Percentiles rank a stretch among this genome's conserved stretches.
Evolutionary conservation across 768 basidiomycete species (phyloP).

Genomic region (Dictyophora rubrovolvata): DNA sequence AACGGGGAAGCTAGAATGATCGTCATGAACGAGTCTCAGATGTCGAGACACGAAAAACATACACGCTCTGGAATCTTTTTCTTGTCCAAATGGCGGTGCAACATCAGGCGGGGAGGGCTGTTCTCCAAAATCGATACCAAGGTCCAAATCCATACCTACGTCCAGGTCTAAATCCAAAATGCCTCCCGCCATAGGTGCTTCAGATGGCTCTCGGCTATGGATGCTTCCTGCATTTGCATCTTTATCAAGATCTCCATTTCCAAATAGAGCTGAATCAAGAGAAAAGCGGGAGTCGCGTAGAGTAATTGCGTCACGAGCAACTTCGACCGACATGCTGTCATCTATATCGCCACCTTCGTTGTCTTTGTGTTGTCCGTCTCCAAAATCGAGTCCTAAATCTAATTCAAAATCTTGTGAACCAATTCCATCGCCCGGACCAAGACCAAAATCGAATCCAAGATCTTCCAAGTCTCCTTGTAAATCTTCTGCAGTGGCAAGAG

Average conservation of each 20-base stretch:
- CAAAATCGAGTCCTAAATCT: slow-evolving; percentile 73
- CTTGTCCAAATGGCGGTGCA: slow-evolving; percentile 48
- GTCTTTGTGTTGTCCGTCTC: slow-evolving; percentile 38
- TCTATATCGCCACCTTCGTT: slow-evolving; percentile 26
- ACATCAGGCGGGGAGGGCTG: slow-evolving; percentile 31
- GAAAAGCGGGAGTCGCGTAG: slow-evolving; percentile 40
- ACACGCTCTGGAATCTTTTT: slow-evolving; percentile 56
- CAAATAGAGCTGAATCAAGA: slow-evolving; percentile 52
- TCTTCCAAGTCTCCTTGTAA: slow-evolving; percentile 52
- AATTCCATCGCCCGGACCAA: slow-evolving; percentile 72
- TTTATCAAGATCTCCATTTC: slow-evolving; percentile 32
- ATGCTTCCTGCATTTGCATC: slow-evolving; percentile 59
- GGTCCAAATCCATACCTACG: slow-evolving; percentile 50
- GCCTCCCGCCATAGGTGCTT: slow-evolving; percentile 31
- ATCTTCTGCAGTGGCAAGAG: slow-evolving; percentile 68
- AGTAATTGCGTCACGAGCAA: slow-evolving; percentile 60
- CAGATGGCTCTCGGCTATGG: slow-evolving; percentile 53
- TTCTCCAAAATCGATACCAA: slow-evolving; percentile 63
- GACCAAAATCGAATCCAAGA: slow-evolving; percentile 57
- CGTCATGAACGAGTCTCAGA: neutral
- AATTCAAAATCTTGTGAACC: slow-evolving; percentile 73
- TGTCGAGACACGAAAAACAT: slow-evolving; percentile 18
- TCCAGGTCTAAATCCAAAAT: slow-evolving; percentile 46
- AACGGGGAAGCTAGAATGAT: slow-evolving; percentile 55
- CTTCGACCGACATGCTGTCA: slow-evolving; percentile 56